These are phyloP conservation scores for Candida ovalis DNA, from an alignment of 805 yeast genomes.

Conservation along the genomic window DNA sequence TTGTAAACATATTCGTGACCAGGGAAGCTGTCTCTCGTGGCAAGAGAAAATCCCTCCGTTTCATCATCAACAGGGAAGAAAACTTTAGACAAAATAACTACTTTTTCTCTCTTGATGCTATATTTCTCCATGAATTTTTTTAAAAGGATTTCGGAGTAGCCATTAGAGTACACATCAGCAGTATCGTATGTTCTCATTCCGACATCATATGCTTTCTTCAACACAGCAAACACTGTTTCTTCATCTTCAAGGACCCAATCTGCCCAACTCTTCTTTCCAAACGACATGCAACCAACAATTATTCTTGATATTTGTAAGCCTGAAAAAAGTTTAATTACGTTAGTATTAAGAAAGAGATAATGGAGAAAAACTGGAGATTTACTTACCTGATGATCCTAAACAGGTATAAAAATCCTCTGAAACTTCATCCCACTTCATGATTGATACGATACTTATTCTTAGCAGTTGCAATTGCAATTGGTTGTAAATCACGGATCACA, in stretches of 20 bases:
- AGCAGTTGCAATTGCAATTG: no score
- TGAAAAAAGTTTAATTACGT: neutral
- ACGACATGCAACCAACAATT: slow-evolving; percentile 52
- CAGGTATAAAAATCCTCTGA: slow-evolving; percentile 16
- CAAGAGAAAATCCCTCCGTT: slow-evolving; percentile 3
- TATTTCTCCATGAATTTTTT: slow-evolving; percentile 50
- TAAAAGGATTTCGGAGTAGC: slow-evolving; percentile 43
- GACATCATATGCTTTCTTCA: slow-evolving; percentile 42
- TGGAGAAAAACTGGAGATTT: neutral
- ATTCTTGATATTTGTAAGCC: slow-evolving; percentile 47
- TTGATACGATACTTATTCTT: no score
- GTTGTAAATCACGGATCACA: no score
- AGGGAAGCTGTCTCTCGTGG: slow-evolving; percentile 41
- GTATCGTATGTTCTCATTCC: slow-evolving; percentile 51
- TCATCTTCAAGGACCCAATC: slow-evolving; percentile 46
- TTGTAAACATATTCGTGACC: slow-evolving; percentile 29
- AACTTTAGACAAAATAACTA: slow-evolving; percentile 51
- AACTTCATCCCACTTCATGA: slow-evolving; percentile 7
- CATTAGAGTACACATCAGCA: slow-evolving; percentile 44
- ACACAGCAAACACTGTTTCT: slow-evolving; percentile 37
- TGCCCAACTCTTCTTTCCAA: slow-evolving; percentile 40
- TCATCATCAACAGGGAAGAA: slow-evolving; percentile 28
- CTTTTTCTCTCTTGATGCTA: slow-evolving; percentile 48
- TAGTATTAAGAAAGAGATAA: neutral
- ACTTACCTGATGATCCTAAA: slow-evolving; percentile 34